Evolutionary conservation across 176 grass and related monocot genomes (phyloP).

Genomic region (Rhipidocladum racemiflorum): DNA sequence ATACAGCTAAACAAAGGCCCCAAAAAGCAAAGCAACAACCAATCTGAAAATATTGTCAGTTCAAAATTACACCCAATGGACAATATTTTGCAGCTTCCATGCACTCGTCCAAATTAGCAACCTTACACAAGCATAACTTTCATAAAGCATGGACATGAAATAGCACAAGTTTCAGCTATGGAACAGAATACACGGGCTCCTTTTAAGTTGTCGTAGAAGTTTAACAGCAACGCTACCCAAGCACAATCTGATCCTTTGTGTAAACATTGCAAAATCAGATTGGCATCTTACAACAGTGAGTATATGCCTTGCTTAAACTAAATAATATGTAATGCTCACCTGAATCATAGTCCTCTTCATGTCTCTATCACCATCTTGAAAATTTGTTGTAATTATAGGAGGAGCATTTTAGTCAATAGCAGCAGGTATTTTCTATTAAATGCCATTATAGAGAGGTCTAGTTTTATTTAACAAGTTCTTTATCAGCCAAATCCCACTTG

Average conservation of each 20-base stretch:
- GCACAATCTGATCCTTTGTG: background rate
- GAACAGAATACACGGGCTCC: background rate
- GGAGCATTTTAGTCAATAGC: background rate
- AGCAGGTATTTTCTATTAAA: background rate
- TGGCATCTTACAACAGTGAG: background rate
- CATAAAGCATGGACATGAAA: background rate
- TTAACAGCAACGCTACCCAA: background rate
- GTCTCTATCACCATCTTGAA: background rate
- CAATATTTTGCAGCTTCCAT: background rate
- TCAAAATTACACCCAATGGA: background rate
- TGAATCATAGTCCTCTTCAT: background rate
- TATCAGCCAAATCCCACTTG: background rate
- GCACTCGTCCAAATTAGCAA: background rate
- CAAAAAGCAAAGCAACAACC: background rate
- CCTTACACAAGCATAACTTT: background rate
- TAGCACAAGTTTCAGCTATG: background rate
- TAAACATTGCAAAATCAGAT: background rate
- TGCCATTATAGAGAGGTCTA: background rate
- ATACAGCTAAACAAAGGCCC: background rate
- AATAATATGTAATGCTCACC: background rate
- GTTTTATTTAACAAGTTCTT: background rate
- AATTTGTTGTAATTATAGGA: background rate
- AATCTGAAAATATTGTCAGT: background rate
- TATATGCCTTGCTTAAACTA: background rate
- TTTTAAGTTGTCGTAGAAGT: background rate